Evolutionary conservation across 2,329 filamentous ascomycete species (phyloP), one percentile per base, ranked within the genome.

Genomic region (Sporothrix sp.): DNA sequence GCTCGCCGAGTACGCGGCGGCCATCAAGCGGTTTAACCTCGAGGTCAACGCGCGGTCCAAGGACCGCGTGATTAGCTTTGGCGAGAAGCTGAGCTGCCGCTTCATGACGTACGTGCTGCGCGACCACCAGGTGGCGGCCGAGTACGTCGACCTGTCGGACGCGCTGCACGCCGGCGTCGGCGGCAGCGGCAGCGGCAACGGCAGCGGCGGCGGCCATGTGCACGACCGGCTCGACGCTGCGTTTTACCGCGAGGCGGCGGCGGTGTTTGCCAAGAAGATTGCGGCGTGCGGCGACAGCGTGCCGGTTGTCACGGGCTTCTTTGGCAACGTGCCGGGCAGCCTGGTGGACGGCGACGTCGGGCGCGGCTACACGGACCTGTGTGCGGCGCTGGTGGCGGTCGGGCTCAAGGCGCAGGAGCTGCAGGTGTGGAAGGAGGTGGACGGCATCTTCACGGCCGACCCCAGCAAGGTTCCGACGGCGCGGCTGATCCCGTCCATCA

Each of bases 401-500:
- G 91, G 89, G 4, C 72, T 94, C n/a, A 74, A 80, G 59, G 93
- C 93, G 1, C 73, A 84, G 49, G 93, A 98, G 66, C 76, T 98
- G 48, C 93, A 98, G 67, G 86, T 98, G 56, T 97, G 93, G 93
- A 98, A 98, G 71, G 93, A 98, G 65, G 93, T 98, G 7, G 93
- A 98, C 50, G 65, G 65, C 52, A 68, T 68, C 56, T 68, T 67
- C 57, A 73, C 74, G 6, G 75, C 75, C 23, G 87, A 95, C 62
- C 87, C 87, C 3, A 80, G 85, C 59, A 94, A 93, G 67, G 87
- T 94, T 35, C 90, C 91, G 3, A 97, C 91, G 1, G 94, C 93
- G n/a, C 78, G 85, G 42, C 74, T 98, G n/a, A 76, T 98, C 39
- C 71, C 83, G 10, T 83, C 84, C 49, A 95, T 98, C 64, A 96